Base-by-base conservation (phyloP, 768 basidiomycete species). In the Udeniomyces megalosporus region DNA sequence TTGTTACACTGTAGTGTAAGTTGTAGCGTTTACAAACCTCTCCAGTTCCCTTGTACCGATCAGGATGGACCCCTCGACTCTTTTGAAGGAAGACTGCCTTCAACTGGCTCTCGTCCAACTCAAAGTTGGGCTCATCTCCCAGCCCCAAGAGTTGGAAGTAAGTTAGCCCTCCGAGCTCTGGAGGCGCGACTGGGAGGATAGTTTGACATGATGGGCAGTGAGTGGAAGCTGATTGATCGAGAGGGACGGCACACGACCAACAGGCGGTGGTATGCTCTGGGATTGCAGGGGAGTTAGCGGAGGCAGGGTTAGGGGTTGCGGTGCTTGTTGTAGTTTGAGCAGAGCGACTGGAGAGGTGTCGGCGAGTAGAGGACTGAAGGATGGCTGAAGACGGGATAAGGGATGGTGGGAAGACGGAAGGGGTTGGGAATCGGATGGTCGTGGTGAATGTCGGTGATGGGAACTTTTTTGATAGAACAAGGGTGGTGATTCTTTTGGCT, bases 1-100 rank as follows among this genome's bases (percentile, higher is more conserved):
- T 28, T 34, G 1, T 34, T 4, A 28, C 26, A n/a, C n/a, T n/a
- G n/a, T 29, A 2, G 3, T 20, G 22, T 31, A 2, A 29, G 15
- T 5, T n/a, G 24, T 17, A 7, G 14, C 31, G 28, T 1, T 0
- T 34, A 55, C 49, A 15, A 20, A 64, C 62, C 56, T 64, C 62
- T 32, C 82, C 81, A 69, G 80, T 78, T 32, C 81, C 79, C 35
- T 82, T 79, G 84, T 86, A 93, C 14, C 82, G 78, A 71, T 96
- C 91, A 0, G 91, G 91, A 75, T 96, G 91, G 56, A 87, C 82
- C 24, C 81, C 75, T 24, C 81, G 78, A 70, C 93, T 91, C 3
- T 85, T 80, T 50, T 79, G 75, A 35, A 85, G 76, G 71, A 88
- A 92, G 31, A 79, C 78, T 38, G 76, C 75, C 71, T 82, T 84